phyloP scores from a whole-genome alignment of 371 early-diverging fungal species.

The Parasitella parasitica region DNA sequence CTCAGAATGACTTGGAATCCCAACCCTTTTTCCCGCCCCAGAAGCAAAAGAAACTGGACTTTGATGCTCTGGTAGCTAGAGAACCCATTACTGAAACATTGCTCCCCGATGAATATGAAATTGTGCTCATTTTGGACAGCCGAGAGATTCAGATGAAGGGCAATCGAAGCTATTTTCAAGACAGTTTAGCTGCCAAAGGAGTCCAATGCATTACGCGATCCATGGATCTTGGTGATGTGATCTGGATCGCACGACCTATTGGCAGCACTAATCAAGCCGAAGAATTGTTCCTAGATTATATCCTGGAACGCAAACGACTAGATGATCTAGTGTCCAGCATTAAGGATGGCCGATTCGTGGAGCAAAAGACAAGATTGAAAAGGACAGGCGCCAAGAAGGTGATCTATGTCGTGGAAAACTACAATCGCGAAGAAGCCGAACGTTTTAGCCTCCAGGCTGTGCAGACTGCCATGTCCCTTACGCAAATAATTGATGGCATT shows the following conservation, averaged over 20 bases:
- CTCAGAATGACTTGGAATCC: not conserved
- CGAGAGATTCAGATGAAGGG: conserved; percentile 73
- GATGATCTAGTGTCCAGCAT: conserved; percentile 93
- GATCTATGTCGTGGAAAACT: conserved; percentile 87
- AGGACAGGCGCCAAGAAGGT: conserved; percentile 69
- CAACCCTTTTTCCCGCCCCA: conserved; percentile 2
- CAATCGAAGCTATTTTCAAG: conserved; percentile 75
- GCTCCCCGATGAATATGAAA: conserved; percentile 65
- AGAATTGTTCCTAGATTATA: conserved; percentile 81
- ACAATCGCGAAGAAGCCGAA: conserved; percentile 45
- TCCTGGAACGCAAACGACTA: conserved; percentile 93
- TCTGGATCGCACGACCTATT: conserved; percentile 82
- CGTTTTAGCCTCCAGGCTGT: conserved; percentile 60
- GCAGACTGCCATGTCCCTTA: conserved; percentile 66
- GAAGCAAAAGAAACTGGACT: not conserved
- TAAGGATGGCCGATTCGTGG: conserved; percentile 92
- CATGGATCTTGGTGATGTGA: conserved; percentile 84
- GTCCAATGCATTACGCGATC: conserved; percentile 58
- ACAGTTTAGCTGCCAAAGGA: conserved; percentile 58
- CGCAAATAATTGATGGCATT: conserved; percentile 70
- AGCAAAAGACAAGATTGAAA: conserved; percentile 90
- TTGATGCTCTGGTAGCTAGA: not conserved
- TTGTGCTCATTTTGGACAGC: conserved; percentile 76
- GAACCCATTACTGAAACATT: not conserved
- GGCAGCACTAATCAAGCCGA: conserved; percentile 27